These are phyloP conservation scores for Aspergillus homomorphus DNA, from an alignment of 495 filamentous ascomycete genomes.

Conservation along the genomic window DNA sequence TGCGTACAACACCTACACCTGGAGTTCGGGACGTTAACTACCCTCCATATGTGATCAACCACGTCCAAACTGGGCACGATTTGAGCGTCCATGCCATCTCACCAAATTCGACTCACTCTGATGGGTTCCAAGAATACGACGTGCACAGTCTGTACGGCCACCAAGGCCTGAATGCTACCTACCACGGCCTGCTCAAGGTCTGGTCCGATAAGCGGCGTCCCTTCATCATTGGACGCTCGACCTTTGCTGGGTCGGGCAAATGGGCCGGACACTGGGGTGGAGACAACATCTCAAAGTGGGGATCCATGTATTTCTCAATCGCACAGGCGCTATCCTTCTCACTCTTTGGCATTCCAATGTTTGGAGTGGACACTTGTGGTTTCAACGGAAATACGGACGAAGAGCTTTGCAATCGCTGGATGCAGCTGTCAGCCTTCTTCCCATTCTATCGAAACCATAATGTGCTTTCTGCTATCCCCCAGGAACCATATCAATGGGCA, in stretches of 20 bases:
- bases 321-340: constrained; percentile 77
- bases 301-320: constrained; percentile 73
- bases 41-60: constrained; percentile 80
- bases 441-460: constrained; percentile 91
- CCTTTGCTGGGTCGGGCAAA: constrained; percentile 75
- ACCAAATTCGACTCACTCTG: constrained; percentile 74
- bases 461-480: constrained; percentile 54
- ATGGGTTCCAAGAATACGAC: constrained; percentile 74
- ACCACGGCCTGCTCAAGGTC: constrained; percentile 63
- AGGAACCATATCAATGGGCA: constrained; percentile 77
- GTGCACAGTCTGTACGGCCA: constrained; percentile 76
- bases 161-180: constrained; percentile 75
- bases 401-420: constrained; percentile 83
- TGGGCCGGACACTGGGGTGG: constrained; percentile 88
- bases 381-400: constrained; percentile 68
- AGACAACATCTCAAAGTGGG: constrained; percentile 70
- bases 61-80: constrained; percentile 64
- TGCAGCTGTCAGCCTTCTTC: constrained; percentile 82
- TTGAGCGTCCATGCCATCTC: constrained; percentile 70
- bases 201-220: constrained; percentile 69
- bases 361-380: constrained; percentile 79
- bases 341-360: constrained; percentile 85
- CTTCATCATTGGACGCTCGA: constrained; percentile 83
- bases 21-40: constrained; percentile 71
- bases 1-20: constrained; percentile 63